Base-by-base conservation (phyloP, 2,329 filamentous ascomycete genomes). In the Magnaporthales sp. region DNA sequence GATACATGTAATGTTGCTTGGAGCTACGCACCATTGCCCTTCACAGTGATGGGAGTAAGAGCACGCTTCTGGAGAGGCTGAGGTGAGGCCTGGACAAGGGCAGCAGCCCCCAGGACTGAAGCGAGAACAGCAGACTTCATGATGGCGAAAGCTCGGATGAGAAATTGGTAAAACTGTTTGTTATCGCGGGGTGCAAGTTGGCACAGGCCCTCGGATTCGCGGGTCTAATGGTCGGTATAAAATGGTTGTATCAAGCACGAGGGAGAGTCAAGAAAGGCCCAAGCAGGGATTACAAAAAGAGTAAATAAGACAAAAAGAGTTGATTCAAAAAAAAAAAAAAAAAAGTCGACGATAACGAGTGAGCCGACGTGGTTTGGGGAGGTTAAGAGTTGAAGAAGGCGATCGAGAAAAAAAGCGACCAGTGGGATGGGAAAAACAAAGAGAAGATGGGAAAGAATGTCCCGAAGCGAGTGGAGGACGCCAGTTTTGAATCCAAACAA, bases 1-100 rank as follows among this genome's bases (percentile, higher is more conserved):
- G 22, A n/a, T 4, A 2, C 61, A 5, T 62, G 26, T 24, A 62
- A 13, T 8, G 3, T 27, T 26, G 4, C 3, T 30, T 22, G 26
- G 19, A 51, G 9, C 46, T 7, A 67, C 77, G 71, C 77, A 86
- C 84, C 85, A 77, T 86, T 87, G 71, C 85, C 85, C 24, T 82
- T 84, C 64, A 78, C 82, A 0, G 81, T 81, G 69, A 87, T 81
- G 15, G 79, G 75, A 22, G 84, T 80, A 29, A 85, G 71, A 64
- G 80, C 80, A 66, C 84, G 81, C 75, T 85, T 85, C 74, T 82
- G 81, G 24, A 80, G 76, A 11, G 19, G 15, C 69, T 83, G 75
- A 64, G 86, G 84, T 11, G 77, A 77, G 66, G 83, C 83, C 27
- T 75, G 74, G 68, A 79, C 83, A 7, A 73, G 66, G 26, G 70